Conservation (phyloP, 108 stramenopile species). For the Skeletonema marinoi region DNA sequence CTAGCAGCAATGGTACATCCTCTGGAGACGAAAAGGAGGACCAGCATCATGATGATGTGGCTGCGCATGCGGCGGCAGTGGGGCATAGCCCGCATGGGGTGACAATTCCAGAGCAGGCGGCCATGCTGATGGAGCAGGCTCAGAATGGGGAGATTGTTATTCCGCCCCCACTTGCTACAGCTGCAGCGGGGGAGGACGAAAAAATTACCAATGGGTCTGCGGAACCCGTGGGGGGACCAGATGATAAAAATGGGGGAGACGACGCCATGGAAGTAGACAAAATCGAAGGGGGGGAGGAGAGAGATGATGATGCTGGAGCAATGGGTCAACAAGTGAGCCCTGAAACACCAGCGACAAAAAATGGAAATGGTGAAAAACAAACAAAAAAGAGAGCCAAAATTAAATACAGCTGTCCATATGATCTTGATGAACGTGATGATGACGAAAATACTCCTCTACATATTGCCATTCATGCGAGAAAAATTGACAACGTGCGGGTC, state of each 20-base stretch:
- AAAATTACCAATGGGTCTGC: not conserved
- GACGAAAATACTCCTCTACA: slow-evolving; percentile 92
- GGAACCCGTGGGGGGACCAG: not conserved
- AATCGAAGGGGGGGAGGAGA: not conserved
- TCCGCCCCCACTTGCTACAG: not conserved
- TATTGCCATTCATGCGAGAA: slow-evolving; percentile 81
- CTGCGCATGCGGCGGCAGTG: slow-evolving; percentile 77
- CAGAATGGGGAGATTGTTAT: slow-evolving; percentile 2
- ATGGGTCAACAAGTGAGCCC: slow-evolving; percentile 29
- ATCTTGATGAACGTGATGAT: slow-evolving; percentile 84
- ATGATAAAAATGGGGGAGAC: slow-evolving; percentile 8
- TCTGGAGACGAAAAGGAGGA: slow-evolving; percentile 20
- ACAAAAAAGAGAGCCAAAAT: slow-evolving; percentile 35
- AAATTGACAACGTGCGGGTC: slow-evolving; percentile 80
- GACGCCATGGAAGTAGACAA: slow-evolving; percentile 16
- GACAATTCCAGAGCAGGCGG: not conserved
- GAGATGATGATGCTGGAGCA: not conserved
- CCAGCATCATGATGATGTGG: slow-evolving; percentile 30
- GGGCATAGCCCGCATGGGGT: slow-evolving; percentile 60
- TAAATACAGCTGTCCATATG: slow-evolving; percentile 74
- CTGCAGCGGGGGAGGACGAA: slow-evolving; percentile 12
- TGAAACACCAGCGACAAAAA: not conserved
- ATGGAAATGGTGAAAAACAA: slow-evolving; percentile 17
- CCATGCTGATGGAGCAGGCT: slow-evolving; percentile 9
- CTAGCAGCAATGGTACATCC: slow-evolving; percentile 4